Base-by-base conservation (phyloP, 306 rosid genomes). In the Cicer arietinum region DNA sequence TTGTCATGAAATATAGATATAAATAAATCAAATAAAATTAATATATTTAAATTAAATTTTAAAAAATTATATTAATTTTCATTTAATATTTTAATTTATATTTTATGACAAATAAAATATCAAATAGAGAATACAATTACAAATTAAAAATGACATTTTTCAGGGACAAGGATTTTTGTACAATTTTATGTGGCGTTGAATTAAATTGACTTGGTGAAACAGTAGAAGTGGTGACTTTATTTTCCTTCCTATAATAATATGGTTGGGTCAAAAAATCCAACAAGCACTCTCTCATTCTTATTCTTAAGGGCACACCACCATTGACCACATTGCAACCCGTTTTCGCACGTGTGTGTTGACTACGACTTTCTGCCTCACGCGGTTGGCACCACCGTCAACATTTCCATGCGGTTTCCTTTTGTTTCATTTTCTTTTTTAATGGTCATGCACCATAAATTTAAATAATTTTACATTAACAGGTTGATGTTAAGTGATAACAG, bases 301-400 rank as follows among this genome's bases (percentile, higher is more conserved):
- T 54, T 20, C 57, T 17, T 0, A 7, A 58, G 12, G 25, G 91
- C 89, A 84, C 89, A 66, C 92, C 90, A 76, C 37, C 67, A 65
- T 84, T 69, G 92, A 88, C 92, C 65, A 61, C 6, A 14, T 11
- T 68, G 16, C 76, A 60, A 22, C 46, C 11, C 75, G 22, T 39
- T 65, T 76, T 71, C 74, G 71, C 82, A 80, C 84, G 81, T 63
- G 74, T 75, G 46, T 61, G 84, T 82, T 86, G 90, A 86, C 89
- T 81, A 73, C 78, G 25, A 40, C 76, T 64, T 67, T 74, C 13
- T 46, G 2, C 7, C 3, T 43, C 67, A 43, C 61, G 41, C 6
- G 70, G 60, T 30, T 16, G 75, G 71, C 51, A 64, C 79, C 47
- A 4, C 43, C 7, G 6, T 70, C 37, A 35, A 7, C 7, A 44